Base-by-base conservation (phyloP, 306 rosid genomes). In the Macrotyloma uniflorum region DNA sequence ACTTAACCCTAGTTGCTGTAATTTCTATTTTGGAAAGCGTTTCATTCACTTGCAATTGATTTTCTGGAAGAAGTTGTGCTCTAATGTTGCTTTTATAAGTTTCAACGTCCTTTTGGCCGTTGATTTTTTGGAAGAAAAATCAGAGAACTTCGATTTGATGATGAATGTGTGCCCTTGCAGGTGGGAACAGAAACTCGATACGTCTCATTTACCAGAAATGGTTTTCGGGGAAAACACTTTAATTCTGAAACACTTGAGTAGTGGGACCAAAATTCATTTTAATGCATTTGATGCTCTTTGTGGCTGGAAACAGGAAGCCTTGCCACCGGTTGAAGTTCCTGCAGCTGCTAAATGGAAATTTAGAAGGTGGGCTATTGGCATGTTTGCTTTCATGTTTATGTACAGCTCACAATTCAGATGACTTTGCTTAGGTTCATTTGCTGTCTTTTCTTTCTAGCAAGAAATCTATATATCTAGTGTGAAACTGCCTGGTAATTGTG, bases 271-370 rank as follows among this genome's bases (percentile, higher is more conserved):
- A 80, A 76, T 95, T 78, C 85, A 89, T 76, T 95, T 95, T 49
- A 95, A 95, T 84, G 96, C 98, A 24, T 95, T 93, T 59, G 98
- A 95, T 87, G 98, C 99, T 76, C 85, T 95, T 6, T 33, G 83
- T 83, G 98, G 96, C 8, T 95, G 99, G 99, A 95, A 95, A 82
- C 77, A 89, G 89, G 99, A 95, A 79, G 98, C 96, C 11, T 85
- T 93, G 88, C 99, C 96, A 0, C 97, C 99, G 0, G 98, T 95
- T 76, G 97, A 95, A 73, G 99, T 95, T 76, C 99, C 98, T 15
- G 99, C 99, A 2, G 99, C 99, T 9, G 99, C 96, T 43, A 58
- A 95, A 78, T 95, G 99, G 99, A 95, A 95, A 82, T 95, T 95
- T 80, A 84, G 99, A 80, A 74, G 94, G 99, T 88, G 75, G 65